phyloP scores from a whole-genome alignment of 306 rosid species.

The Hylodesmum podocarpum region DNA sequence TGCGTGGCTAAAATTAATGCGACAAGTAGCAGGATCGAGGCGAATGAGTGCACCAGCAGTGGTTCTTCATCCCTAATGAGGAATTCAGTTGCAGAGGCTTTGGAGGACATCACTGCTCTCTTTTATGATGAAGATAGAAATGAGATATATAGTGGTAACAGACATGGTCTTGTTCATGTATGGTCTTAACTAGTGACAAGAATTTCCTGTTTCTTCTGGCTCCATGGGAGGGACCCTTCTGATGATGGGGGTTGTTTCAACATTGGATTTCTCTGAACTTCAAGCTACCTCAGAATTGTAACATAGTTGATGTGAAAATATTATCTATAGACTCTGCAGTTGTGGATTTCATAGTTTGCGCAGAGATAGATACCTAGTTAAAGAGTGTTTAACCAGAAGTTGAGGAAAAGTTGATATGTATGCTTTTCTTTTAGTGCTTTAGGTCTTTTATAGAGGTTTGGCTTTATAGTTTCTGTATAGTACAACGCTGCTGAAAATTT shows the following conservation, averaged over 20 bases:
- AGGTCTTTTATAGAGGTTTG: not conserved
- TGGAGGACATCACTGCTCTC: slow-evolving; percentile 91
- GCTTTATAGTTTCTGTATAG: slow-evolving; percentile 29
- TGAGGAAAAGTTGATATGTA: not conserved
- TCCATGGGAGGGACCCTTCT: slow-evolving; percentile 2
- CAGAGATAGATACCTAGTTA: slow-evolving; percentile 2
- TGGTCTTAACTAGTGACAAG: slow-evolving; percentile 70
- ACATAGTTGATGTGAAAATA: slow-evolving; percentile 26
- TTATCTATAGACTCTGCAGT: slow-evolving; percentile 5
- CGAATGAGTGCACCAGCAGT: slow-evolving; percentile 38
- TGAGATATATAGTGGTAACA: slow-evolving; percentile 86
- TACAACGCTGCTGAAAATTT: not conserved
- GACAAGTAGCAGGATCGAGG: slow-evolving; percentile 40
- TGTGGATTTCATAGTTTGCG: slow-evolving; percentile 18
- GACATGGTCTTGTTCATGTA: slow-evolving; percentile 84
- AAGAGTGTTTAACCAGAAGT: slow-evolving; percentile 7
- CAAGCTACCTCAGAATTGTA: slow-evolving; percentile 32
- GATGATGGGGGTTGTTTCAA: slow-evolving; percentile 9
- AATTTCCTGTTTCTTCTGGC: slow-evolving; percentile 12
- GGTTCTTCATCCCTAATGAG: slow-evolving; percentile 50
- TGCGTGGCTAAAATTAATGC: slow-evolving; percentile 80
- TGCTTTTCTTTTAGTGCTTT: not conserved
- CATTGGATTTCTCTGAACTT: slow-evolving; percentile 23
- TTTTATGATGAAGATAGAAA: slow-evolving; percentile 90
- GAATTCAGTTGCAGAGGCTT: slow-evolving; percentile 79